Conservation (phyloP, 345 rosid species). For the Geranium rotundifolium region DNA sequence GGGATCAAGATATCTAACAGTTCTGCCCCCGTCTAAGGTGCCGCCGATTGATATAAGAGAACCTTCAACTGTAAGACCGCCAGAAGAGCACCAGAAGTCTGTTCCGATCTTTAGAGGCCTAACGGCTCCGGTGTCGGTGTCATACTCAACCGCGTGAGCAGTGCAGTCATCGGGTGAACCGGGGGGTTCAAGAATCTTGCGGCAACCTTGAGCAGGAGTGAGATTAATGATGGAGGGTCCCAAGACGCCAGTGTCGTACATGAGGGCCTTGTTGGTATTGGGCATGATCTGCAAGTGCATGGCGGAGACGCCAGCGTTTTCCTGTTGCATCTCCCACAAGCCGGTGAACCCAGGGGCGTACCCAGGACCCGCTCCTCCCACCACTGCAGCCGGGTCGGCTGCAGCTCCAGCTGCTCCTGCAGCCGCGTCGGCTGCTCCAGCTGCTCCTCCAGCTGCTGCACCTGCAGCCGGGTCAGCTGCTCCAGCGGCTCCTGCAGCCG, state of each 20-base stretch:
- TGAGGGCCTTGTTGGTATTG: too few species aligned
- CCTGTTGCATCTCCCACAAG: constrained; percentile 31
- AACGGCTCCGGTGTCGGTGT: constrained; percentile 19
- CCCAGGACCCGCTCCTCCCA: constrained; percentile 17
- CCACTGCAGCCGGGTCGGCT: constrained; percentile 1
- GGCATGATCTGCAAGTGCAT: too few species aligned
- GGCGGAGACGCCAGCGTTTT: too few species aligned
- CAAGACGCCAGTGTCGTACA: constrained; percentile 10
- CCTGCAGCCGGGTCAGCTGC: too few species aligned
- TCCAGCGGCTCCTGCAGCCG: too few species aligned
- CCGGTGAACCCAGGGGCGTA: constrained; percentile 14
- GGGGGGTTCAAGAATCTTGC: too few species aligned
- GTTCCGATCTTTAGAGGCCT: constrained; percentile 41
- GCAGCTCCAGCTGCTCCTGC: too few species aligned
- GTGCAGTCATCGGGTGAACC: constrained; percentile 17
- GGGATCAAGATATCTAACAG: constrained; percentile 11
- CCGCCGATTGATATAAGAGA: constrained; percentile 25
- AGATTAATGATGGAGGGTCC: too few species aligned
- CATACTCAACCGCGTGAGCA: constrained; percentile 22
- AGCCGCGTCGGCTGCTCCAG: too few species aligned
- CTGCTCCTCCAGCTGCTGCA: too few species aligned
- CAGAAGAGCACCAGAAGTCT: constrained; percentile 51
- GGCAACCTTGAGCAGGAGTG: too few species aligned
- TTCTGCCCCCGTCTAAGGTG: constrained; percentile 6
- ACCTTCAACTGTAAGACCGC: constrained; percentile 22